These are phyloP conservation scores for Eremomyces bilateralis DNA, from an alignment of 495 filamentous ascomycete genomes.

Conservation along the genomic window DNA sequence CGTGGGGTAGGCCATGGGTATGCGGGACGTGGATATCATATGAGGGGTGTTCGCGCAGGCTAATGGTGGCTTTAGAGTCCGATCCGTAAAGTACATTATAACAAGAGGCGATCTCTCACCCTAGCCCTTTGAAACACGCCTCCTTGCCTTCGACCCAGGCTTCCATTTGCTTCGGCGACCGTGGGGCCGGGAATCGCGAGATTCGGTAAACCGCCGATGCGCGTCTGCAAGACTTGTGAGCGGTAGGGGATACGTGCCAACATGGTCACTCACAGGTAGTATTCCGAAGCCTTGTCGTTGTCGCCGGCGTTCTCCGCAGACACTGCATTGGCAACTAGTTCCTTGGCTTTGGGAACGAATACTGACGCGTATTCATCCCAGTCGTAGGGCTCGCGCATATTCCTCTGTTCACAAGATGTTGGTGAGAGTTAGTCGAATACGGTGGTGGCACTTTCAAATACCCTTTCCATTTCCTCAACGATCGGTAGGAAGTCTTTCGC, in stretches of 20 bases:
- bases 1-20: constrained; percentile 22
- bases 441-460: constrained; percentile 13
- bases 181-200: constrained; percentile 39
- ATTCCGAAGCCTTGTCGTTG: constrained; percentile 28
- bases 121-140: constrained; percentile 36
- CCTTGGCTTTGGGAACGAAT: constrained; percentile 35
- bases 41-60: constrained; percentile 30
- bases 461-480: constrained; percentile 37
- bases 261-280: constrained; percentile 29
- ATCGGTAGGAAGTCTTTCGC: constrained; percentile 55
- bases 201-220: constrained; percentile 54
- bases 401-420: constrained; percentile 17
- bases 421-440: too few relatives aligned
- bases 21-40: constrained; percentile 41
- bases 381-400: constrained; percentile 41
- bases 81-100: too few relatives aligned
- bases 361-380: constrained; percentile 37
- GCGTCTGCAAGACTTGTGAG: constrained; percentile 16
- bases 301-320: constrained; percentile 24
- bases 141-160: constrained; percentile 50
- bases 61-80: too few relatives aligned
- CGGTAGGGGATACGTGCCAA: too few relatives aligned
- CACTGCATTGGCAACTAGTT: constrained; percentile 28
- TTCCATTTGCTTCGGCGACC: constrained; percentile 33
- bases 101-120: constrained; percentile 4